Evolutionary conservation across 2,329 filamentous ascomycete species (phyloP).

Genomic region (Sphaerulina vaccinii): DNA sequence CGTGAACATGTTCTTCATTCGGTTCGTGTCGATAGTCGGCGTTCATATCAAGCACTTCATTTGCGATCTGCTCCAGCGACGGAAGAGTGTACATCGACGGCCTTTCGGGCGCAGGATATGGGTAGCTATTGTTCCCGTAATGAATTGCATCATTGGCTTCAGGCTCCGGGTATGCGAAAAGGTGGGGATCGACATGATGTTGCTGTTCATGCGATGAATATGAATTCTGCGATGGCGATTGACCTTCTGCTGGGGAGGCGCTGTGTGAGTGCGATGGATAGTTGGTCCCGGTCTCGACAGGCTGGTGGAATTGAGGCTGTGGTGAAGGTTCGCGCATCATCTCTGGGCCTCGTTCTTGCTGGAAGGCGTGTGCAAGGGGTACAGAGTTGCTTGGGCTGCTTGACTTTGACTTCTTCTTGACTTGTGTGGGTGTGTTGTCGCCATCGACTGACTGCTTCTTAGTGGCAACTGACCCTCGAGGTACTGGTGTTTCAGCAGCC

Average conservation of each 20-base stretch:
- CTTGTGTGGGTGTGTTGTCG: constrained; percentile 29
- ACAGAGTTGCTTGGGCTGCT: constrained; percentile 9
- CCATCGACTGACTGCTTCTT: constrained; percentile 54
- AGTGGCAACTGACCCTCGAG: constrained; percentile 55
- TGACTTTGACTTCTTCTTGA: constrained; percentile 29
- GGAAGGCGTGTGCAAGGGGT: constrained; percentile 11
- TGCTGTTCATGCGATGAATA: constrained; percentile 11
- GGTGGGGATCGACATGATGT: constrained; percentile 22
- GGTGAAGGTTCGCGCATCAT: constrained; percentile 11
- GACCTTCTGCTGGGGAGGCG: constrained; percentile 5
- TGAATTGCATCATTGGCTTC: constrained; percentile 8
- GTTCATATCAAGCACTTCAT: constrained; percentile 39
- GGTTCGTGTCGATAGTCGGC: constrained; percentile 27
- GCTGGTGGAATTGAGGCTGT: constrained; percentile 15
- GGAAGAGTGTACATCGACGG: constrained; percentile 28
- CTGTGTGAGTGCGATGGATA: constrained; percentile 16
- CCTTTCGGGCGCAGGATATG: constrained; percentile 28
- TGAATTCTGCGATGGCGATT: constrained; percentile 15
- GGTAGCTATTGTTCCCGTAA: constrained; percentile 20
- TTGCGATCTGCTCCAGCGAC: constrained; percentile 40
- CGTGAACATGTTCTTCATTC: constrained; percentile 20
- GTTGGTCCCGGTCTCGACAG: constrained; percentile 2
- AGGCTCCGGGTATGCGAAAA: constrained; percentile 19
- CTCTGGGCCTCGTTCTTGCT: constrained; percentile 17
- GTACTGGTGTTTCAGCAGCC: constrained; percentile 60